Base-by-base conservation (phyloP, 2,329 filamentous ascomycete genomes). In the Thyridium curvatum region DNA sequence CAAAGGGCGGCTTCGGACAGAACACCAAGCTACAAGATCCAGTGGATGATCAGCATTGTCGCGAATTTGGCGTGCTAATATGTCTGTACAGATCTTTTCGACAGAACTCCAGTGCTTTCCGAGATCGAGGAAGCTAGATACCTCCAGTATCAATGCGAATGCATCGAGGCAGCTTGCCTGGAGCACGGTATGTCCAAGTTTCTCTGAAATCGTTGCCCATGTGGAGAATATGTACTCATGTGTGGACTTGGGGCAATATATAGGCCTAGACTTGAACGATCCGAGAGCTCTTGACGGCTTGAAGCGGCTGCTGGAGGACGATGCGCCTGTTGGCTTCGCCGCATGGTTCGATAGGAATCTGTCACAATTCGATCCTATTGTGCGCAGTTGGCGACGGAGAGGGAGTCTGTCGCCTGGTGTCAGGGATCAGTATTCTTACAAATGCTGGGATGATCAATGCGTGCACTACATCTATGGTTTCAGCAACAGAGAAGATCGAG, bases 381-480 rank as follows among this genome's bases (percentile, higher is more conserved):
- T 67, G 45, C 65, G 63, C 17, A 57, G 57, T 34, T 63, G 61
- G 58, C 59, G 58, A 41, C 49, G 61, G 40, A 60, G 61, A 39
- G 58, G 60, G 30, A 59, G 58, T 30, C 46, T 62, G 35, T 56
- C 59, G n/a, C 45, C 58, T n/a, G 55, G 54, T 32, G 54, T 55
- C 32, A 58, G 60, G 36, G 53, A 50, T 29, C 57, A 61, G 31
- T 56, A 58, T 36, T 69, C 70, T 10, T 70, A 70, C 54, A 78
- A 74, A 53, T 79, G 75, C 54, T 69, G 62, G 56, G 62, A 77
- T 44, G 69, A 77, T 38, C 62, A 62, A 40, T 79, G 75, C 48
- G 56, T 74, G 42, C 68, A 74, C 52, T 79, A 77, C 53, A 68
- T 79, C 30, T 79, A 79, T 46, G 75, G 75, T 21, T 77, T 78